Percentiles rank a stretch among this genome's conserved stretches.
Conservation (phyloP, 345 rosid genomes). For the Boechera stricta region DNA sequence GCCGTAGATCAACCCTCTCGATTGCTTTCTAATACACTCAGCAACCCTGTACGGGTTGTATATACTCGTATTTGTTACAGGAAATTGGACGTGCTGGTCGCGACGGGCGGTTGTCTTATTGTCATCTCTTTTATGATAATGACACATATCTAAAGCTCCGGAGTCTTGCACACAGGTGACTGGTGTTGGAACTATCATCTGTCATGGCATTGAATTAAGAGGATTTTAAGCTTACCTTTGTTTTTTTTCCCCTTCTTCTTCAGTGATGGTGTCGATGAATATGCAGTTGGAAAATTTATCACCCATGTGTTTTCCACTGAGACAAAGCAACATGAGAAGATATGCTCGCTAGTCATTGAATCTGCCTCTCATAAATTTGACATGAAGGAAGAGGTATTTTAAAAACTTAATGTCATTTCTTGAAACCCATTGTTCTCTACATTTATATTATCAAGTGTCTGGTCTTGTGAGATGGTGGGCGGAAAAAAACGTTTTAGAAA, state of each 20-base stretch:
- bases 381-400: conserved; percentile 89
- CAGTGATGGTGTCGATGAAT: conserved; percentile 98
- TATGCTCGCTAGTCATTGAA: conserved; percentile 71
- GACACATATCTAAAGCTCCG: conserved; percentile 82
- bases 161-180: conserved; percentile 54
- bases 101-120: conserved; percentile 80
- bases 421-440: conserved; percentile 20
- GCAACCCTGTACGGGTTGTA: no score
- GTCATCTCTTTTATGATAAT: conserved; percentile 88
- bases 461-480: conserved; percentile 25
- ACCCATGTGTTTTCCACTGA: conserved; percentile 63
- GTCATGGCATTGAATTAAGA: conserved; percentile 3
- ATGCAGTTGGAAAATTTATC: conserved; percentile 83
- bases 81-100: conserved; percentile 98
- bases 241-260: conserved; percentile 24
- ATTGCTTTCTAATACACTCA: no score
- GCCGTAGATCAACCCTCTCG: no score
- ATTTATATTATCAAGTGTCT: conserved; percentile 6
- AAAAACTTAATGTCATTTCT: conserved; percentile 19
- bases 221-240: conserved; percentile 16
- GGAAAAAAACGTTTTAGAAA: not conserved
- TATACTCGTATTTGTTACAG: conserved; percentile 42
- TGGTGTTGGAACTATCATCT: conserved; percentile 7
- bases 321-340: conserved; percentile 52
- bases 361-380: conserved; percentile 81